Conservation (phyloP, 371 early-diverging fungal genomes). For the Mortierella sp. region DNA sequence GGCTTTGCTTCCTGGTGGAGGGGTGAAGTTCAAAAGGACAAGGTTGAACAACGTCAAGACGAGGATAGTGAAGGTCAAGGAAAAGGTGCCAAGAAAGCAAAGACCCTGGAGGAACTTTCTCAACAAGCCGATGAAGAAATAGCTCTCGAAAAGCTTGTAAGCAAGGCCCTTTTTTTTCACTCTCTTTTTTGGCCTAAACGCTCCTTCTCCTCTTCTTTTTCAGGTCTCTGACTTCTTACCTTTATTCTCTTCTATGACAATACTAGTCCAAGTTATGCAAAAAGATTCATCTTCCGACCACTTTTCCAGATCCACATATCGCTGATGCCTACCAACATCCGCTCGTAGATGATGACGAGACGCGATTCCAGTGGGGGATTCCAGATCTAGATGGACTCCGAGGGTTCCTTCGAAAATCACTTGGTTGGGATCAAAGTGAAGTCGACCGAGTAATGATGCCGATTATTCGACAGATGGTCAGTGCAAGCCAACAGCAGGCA, state of each 20-base stretch:
- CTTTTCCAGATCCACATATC: constrained; percentile 85
- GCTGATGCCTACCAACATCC: constrained; percentile 86
- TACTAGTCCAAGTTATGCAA: constrained; percentile 44
- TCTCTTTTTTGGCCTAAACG: background rate
- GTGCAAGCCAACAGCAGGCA: constrained; percentile 33
- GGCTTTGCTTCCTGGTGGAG: constrained; percentile 75
- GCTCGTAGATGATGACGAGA: constrained; percentile 73
- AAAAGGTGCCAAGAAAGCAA: constrained; percentile 23
- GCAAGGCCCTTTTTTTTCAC: constrained; percentile 39
- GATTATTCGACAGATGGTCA: constrained; percentile 75
- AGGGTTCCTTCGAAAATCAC: constrained; percentile 63
- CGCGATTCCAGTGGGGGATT: constrained; percentile 84
- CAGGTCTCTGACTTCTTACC: background rate
- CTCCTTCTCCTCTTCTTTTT: background rate
- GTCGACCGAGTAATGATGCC: constrained; percentile 80
- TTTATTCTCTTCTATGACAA: background rate
- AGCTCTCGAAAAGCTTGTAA: constrained; percentile 71
- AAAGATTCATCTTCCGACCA: constrained; percentile 40
- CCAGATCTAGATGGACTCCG: constrained; percentile 86
- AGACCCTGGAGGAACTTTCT: constrained; percentile 14
- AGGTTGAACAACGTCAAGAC: constrained; percentile 5
- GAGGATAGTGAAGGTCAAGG: constrained; percentile 11
- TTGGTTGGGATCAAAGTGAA: constrained; percentile 64
- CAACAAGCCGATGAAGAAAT: constrained; percentile 53
- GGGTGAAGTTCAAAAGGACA: constrained; percentile 32